These are phyloP conservation scores for Stephania japonica DNA, from an alignment of 164 flowering plant genomes.

Conservation along the genomic window DNA sequence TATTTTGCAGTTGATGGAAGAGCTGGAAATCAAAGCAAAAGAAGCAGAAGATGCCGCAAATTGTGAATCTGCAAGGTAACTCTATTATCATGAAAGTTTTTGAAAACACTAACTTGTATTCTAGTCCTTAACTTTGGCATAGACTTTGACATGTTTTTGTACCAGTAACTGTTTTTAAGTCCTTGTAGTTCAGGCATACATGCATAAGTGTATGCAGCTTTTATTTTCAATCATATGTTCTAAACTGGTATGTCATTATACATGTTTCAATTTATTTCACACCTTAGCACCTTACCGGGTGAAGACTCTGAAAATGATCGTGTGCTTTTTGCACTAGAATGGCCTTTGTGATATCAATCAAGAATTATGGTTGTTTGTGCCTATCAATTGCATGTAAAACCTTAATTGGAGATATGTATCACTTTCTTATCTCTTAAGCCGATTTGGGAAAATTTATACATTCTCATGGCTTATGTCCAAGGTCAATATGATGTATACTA, in stretches of 20 bases:
- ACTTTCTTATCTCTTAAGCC: not conserved
- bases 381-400: too few relatives aligned
- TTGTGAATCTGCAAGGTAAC: slow-evolving; percentile 43
- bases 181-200: not conserved
- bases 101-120: not conserved
- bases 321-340: not conserved
- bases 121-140: not conserved
- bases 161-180: not conserved
- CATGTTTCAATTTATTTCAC: not conserved
- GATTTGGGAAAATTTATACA: too few relatives aligned
- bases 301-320: not conserved
- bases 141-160: not conserved
- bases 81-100: not conserved
- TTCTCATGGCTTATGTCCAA: too few relatives aligned
- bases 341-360: too few relatives aligned
- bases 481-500: too few relatives aligned
- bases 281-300: not conserved
- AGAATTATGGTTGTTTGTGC: too few relatives aligned
- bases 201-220: not conserved
- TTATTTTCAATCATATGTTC: not conserved
- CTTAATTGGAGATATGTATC: not conserved
- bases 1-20: slow-evolving; percentile 66
- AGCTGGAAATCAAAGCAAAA: slow-evolving; percentile 69
- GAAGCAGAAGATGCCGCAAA: slow-evolving; percentile 55
- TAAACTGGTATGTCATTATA: not conserved